Base-by-base conservation (phyloP, 164 flowering plant species). In the Vitis amurensis region DNA sequence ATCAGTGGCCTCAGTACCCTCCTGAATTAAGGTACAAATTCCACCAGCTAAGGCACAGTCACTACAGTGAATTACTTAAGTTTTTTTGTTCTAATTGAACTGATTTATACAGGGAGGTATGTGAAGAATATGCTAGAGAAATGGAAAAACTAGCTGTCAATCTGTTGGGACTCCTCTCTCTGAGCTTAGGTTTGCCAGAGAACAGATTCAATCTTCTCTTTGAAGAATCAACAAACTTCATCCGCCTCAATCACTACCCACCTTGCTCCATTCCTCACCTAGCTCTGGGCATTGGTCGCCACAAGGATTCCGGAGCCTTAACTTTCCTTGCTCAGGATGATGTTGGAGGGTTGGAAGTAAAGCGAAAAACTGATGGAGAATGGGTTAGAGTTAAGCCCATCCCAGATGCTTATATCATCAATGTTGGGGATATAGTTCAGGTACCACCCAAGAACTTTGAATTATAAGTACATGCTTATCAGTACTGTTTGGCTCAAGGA, bases 211-310 rank as follows among this genome's bases (percentile, higher is more conserved):
- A 44, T n/a, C 77, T 70, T 16, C 79, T 70, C 69, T 76, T 78
- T 69, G 59, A 76, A 10, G 80, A 78, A 9, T 81, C 72, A 37
- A 78, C 77, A n/a, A 74, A 65, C 68, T 74, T 74, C 30, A 9
- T 75, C 7, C 60, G 89, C 49, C 73, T 85, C 53, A 83, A 83
- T 64, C 67, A 80, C 84, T 86, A 86, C 58, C 87, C 86, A 1
- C 76, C 80, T 11, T 84, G 89, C 73, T 87, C 87, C 3, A 14
- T 23, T 10, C 86, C 87, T 16, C 59, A 82, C 63, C 72, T 84
- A 5, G 83, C 80, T 9, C 82, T 84, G 3, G 87, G 89, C 0
- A 78, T 86, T 11, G 86, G 85, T n/a, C 77, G 78, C 15, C 87
- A 84, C 78, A 84, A 84, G 74, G 87, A 84, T 59, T 58, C 64